Conservation (phyloP, 2,329 filamentous ascomycete species). For the Nemania abortiva region DNA sequence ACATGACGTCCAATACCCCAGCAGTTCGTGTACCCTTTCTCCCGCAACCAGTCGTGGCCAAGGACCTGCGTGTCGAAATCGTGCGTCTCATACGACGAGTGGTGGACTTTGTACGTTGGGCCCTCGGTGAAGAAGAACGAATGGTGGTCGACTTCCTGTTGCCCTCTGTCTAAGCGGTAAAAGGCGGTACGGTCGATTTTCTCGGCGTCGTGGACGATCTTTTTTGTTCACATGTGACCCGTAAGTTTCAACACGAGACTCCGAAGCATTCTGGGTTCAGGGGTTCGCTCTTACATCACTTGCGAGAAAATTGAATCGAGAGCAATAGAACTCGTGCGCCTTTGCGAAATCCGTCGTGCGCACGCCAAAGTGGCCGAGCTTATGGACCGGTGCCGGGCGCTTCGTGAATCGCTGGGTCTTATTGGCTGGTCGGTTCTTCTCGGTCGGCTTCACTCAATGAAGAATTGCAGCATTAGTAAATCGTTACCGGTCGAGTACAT, state of each 20-base stretch:
- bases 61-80: slow-evolving; percentile 78
- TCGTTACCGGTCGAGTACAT: neutral
- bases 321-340: slow-evolving; percentile 62
- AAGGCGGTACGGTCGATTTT: slow-evolving; percentile 58
- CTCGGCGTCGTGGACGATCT: slow-evolving; percentile 56
- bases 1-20: slow-evolving; percentile 81
- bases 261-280: neutral
- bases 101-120: slow-evolving; percentile 69
- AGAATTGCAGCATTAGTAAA: slow-evolving; percentile 10
- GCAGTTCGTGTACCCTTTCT: slow-evolving; percentile 72
- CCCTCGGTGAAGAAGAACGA: slow-evolving; percentile 64
- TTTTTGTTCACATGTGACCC: neutral
- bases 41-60: slow-evolving; percentile 75
- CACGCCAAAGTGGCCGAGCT: slow-evolving; percentile 67
- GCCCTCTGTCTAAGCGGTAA: slow-evolving; percentile 59
- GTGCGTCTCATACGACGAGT: slow-evolving; percentile 76
- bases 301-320: slow-evolving; percentile 64
- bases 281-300: slow-evolving; percentile 57
- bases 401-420: slow-evolving; percentile 65
- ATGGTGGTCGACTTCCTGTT: slow-evolving; percentile 63
- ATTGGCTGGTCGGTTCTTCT: slow-evolving; percentile 63
- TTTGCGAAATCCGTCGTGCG: slow-evolving; percentile 65
- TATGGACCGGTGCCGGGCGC: slow-evolving; percentile 62
- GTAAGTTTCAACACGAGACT: slow-evolving; percentile 11
- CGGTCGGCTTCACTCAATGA: slow-evolving; percentile 52